Percentiles rank a stretch among this genome's conserved stretches.
These are phyloP conservation scores for Drosera capensis DNA, from an alignment of 148 eudicot genomes.

Conservation along the genomic window DNA sequence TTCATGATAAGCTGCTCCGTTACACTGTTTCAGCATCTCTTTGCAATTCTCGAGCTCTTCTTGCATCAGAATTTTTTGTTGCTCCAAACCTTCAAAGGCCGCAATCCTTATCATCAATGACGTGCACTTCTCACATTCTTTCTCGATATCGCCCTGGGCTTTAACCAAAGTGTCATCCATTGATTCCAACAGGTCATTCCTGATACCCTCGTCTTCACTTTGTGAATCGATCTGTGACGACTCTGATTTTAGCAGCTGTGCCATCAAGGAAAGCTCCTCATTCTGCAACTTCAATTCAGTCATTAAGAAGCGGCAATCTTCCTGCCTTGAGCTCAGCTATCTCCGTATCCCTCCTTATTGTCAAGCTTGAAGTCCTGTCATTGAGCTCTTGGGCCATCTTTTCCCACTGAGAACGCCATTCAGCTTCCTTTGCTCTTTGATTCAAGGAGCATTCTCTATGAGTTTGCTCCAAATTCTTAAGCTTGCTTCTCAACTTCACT, in stretches of 20 bases:
- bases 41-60: constrained; percentile 26
- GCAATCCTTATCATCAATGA: constrained; percentile 7
- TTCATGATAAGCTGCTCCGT: constrained; percentile 7
- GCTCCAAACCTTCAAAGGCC: constrained; percentile 4
- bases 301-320: constrained; percentile 27
- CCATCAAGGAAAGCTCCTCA: constrained; percentile 49
- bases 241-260: constrained; percentile 35
- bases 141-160: constrained; percentile 18
- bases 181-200: constrained; percentile 26
- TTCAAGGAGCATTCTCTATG: constrained; percentile 46
- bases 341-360: constrained; percentile 27
- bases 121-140: constrained; percentile 22
- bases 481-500: constrained; percentile 51
- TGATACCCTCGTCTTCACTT: constrained; percentile 12
- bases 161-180: constrained; percentile 14
- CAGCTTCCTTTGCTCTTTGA: constrained; percentile 46
- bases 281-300: constrained; percentile 46
- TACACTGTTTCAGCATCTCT: constrained; percentile 28
- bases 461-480: constrained; percentile 47
- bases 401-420: constrained; percentile 34
- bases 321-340: constrained; percentile 32
- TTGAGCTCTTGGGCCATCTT: constrained; percentile 30
- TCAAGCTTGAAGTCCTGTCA: constrained; percentile 16
- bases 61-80: constrained; percentile 15
- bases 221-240: constrained; percentile 12